Evolutionary conservation across 2,329 filamentous ascomycete genomes (phyloP).

Genomic region (Metarhizium rileyi): DNA sequence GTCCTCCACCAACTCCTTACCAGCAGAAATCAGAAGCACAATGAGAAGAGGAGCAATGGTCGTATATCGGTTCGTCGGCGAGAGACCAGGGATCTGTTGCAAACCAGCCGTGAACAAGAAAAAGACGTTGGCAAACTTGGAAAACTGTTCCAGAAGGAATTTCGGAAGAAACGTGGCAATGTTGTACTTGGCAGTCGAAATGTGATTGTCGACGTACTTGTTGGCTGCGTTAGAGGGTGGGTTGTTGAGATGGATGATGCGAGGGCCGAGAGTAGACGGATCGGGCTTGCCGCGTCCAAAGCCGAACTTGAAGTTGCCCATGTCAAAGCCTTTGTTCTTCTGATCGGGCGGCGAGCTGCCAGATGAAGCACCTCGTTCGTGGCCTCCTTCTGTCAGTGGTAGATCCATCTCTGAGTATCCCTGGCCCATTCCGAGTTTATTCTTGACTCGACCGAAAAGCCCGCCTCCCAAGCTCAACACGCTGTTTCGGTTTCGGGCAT

Average conservation of each 20-base stretch:
- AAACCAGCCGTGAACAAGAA: conserved; percentile 94
- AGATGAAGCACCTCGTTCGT: conserved; percentile 28
- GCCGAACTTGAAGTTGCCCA: conserved; percentile 82
- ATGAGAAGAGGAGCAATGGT: conserved; percentile 90
- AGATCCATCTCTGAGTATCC: conserved; percentile 98
- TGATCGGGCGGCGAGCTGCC: conserved; percentile 31
- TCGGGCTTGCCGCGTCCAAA: conserved; percentile 79
- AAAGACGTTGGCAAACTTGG: conserved; percentile 97
- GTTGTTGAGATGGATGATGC: conserved; percentile 94
- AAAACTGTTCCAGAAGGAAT: conserved; percentile 97
- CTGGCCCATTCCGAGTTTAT: conserved; percentile 77
- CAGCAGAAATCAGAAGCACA: conserved; percentile 87
- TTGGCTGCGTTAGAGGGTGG: conserved; percentile 80
- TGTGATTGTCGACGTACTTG: conserved; percentile 93
- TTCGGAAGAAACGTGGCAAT: conserved; percentile 86
- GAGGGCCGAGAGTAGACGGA: conserved; percentile 80
- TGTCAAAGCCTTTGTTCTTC: conserved; percentile 50
- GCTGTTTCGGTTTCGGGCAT: conserved; percentile 74
- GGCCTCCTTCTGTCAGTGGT: conserved; percentile 69
- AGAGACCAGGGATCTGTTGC: conserved; percentile 91
- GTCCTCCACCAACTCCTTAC: conserved; percentile 91
- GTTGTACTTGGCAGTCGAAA: conserved; percentile 98
- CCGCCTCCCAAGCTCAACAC: conserved; percentile 81
- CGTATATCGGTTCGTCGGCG: conserved; percentile 89
- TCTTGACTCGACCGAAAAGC: conserved; percentile 78